Conservation (phyloP, 2,329 filamentous ascomycete species). For the Phyllosticta citribraziliensis region DNA sequence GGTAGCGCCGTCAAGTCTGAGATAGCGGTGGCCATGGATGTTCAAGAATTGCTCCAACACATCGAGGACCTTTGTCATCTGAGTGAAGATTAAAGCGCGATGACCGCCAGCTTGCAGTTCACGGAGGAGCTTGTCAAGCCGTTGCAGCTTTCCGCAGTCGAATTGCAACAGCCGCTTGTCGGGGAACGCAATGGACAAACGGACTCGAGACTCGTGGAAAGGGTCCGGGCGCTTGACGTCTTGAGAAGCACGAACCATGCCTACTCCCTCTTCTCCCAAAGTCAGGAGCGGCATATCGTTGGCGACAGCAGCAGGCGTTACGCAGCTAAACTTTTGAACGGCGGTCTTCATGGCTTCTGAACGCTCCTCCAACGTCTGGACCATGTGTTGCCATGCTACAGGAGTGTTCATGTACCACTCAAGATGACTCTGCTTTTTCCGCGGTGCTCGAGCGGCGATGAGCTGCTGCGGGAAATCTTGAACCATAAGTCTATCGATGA, state of each 20-base stretch:
- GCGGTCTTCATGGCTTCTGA: conserved; percentile 62
- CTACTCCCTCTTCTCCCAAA: conserved; percentile 45
- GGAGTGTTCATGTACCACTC: conserved; percentile 70
- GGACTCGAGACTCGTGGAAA: conserved; percentile 89
- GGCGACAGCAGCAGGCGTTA: conserved; percentile 81
- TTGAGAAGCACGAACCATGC: conserved; percentile 45
- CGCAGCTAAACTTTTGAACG: conserved; percentile 81
- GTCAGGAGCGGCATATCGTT: conserved; percentile 64
- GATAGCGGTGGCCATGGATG: conserved; percentile 93
- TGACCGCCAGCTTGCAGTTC: conserved; percentile 83
- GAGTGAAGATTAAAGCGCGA: conserved; percentile 93
- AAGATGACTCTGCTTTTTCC: conserved; percentile 23
- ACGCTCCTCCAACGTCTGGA: conserved; percentile 65
- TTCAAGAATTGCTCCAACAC: conserved; percentile 97
- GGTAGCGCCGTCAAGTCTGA: conserved; percentile 91
- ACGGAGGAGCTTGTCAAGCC: conserved; percentile 74
- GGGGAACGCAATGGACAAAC: conserved; percentile 89
- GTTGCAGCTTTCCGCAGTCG: conserved; percentile 93
- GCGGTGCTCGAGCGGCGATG: neutral
- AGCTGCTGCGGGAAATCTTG: conserved; percentile 24
- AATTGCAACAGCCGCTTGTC: conserved; percentile 95
- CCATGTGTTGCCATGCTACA: conserved; percentile 51
- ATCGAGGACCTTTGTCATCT: conserved; percentile 98
- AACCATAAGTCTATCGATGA: conserved; percentile 67
- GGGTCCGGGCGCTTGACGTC: conserved; percentile 49